Conservation (phyloP, 768 basidiomycete species). For the Kwoniella europaea region DNA sequence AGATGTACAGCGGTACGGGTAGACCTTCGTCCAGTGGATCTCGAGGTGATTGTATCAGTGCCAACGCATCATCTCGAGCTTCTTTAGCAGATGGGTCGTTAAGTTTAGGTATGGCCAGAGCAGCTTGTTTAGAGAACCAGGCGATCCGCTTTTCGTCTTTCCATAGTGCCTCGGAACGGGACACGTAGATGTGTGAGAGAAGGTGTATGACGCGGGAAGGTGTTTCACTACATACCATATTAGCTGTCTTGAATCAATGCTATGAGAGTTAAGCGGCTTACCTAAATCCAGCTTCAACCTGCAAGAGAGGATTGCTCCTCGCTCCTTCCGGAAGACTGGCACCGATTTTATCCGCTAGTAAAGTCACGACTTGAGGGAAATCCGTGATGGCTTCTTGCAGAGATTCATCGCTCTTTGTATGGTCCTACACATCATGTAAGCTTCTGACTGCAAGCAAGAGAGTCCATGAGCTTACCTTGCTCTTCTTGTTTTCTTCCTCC, state of each 20-base stretch:
- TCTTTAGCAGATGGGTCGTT: conserved; percentile 32
- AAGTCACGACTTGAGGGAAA: conserved; percentile 80
- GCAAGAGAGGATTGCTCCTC: conserved; percentile 68
- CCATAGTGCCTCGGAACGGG: conserved; percentile 78
- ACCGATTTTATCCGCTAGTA: conserved; percentile 85
- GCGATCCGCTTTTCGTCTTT: conserved; percentile 68
- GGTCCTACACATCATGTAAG: conserved; percentile 61
- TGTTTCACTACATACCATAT: conserved; percentile 30
- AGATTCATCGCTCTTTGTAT: conserved; percentile 68
- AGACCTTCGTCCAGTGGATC: conserved; percentile 44
- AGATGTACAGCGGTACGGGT: conserved; percentile 41
- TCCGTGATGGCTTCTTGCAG: conserved; percentile 73
- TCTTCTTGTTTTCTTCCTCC: conserved; percentile 61
- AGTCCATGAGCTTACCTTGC: conserved; percentile 51
- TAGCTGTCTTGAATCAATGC: background rate
- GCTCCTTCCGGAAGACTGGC: conserved; percentile 67
- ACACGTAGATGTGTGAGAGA: conserved; percentile 84
- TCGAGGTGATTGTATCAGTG: conserved; percentile 30
- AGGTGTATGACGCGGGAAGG: conserved; percentile 68
- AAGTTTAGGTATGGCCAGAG: conserved; percentile 59
- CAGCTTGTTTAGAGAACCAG: conserved; percentile 74
- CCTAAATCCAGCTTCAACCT: conserved; percentile 72
- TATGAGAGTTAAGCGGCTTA: conserved; percentile 59
- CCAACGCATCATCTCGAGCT: conserved; percentile 51
- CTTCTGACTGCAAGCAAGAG: background rate